phyloP scores from a whole-genome alignment of 495 filamentous ascomycete genomes.

The Podospora didyma region DNA sequence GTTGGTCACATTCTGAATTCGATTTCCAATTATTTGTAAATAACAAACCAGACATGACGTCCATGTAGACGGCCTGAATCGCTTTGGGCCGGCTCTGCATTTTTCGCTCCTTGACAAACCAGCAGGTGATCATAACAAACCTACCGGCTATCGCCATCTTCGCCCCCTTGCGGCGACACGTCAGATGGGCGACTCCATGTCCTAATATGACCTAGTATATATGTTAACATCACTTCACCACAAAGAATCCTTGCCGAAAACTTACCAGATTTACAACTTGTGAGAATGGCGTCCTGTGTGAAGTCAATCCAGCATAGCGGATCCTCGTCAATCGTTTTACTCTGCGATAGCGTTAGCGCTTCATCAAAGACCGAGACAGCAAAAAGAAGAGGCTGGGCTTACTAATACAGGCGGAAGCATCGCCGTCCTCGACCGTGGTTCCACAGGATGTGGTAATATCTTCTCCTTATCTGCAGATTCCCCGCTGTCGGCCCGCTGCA shows the following conservation, averaged over 20 bases:
- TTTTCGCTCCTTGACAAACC: background rate
- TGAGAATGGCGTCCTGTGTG: conserved; percentile 85
- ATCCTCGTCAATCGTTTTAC: conserved; percentile 80
- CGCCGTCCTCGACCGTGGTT: conserved; percentile 73
- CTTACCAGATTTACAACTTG: conserved; percentile 82
- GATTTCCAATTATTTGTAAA: no score
- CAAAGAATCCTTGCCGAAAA: conserved; percentile 4
- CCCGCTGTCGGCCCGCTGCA: conserved; percentile 44
- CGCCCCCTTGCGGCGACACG: conserved; percentile 15
- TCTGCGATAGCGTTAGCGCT: conserved; percentile 40
- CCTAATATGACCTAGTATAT: conserved; percentile 68
- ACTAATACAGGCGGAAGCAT: conserved; percentile 93
- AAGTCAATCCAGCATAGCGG: conserved; percentile 88
- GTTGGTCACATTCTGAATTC: no score
- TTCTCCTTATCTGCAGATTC: conserved; percentile 40
- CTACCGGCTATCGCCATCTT: conserved; percentile 7
- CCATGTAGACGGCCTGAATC: no score
- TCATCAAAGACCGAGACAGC: background rate
- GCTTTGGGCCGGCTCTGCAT: background rate
- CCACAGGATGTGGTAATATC: conserved; percentile 69
- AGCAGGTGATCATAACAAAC: background rate
- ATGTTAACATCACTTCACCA: no score
- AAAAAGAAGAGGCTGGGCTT: conserved; percentile 28
- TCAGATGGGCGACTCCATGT: conserved; percentile 75
- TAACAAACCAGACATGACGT: no score